Base-by-base conservation (phyloP, 352 stramenopile species). In the Globisporangium camurandrum region DNA sequence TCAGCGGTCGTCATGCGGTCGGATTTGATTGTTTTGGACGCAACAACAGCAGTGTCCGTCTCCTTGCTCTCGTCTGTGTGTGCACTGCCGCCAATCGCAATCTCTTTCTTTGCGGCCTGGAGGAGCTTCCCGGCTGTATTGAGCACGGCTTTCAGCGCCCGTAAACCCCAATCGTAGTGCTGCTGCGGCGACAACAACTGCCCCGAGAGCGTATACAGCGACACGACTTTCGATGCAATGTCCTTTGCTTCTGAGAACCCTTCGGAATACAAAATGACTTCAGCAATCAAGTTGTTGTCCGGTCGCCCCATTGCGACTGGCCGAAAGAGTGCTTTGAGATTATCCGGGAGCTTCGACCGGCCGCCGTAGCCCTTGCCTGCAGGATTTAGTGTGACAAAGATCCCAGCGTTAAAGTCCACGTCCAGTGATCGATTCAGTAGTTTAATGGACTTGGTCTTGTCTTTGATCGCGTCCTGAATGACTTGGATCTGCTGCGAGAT, bases 331-430 rank as follows among this genome's bases (percentile, higher is more conserved):
- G 89, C 88, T 39, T 98, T 98, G 8, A 98, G 66, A 61, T 97
- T 98, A 58, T 98, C 90, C 0, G 93, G 93, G 0, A 98, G 67
- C 48, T 97, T 93, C 28, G 79, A 95, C 17, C 93, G 82, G 7
- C 93, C 93, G 16, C 86, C 93, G 49, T 98, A 98, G 22, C 88
- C 91, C 63, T 97, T 97, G 2, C 91, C 88, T 0, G 91, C 85
- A 1, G 92, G 92, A 42, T 98, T 98, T 36, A 98, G 67, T n/a
- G 92, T 98, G 24, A 98, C 91, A 49, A 98, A 98, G 57, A 98
- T 98, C 22, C 93, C 93, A 14, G 88, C 82, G 54, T 97, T 97
- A 43, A 91, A 86, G 52, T 98, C 78, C 9, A 98, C 88, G 43
- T 95, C 75, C 16, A 98, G 73, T 1, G 66, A 66, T 10, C 75